phyloP scores from a whole-genome alignment of 345 rosid genomes.

The Corymbia maculata region DNA sequence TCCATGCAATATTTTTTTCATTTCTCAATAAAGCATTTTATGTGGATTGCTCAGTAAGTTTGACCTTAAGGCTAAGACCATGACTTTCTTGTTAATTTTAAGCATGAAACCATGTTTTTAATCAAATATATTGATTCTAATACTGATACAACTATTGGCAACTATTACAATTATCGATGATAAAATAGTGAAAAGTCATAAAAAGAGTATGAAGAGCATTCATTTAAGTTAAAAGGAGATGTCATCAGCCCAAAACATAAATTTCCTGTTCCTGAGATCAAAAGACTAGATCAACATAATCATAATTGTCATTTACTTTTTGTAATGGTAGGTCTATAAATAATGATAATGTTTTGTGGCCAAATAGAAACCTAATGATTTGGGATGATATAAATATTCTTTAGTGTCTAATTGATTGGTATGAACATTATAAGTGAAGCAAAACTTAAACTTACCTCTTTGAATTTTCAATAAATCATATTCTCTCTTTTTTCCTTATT shows the following conservation, averaged over 20 bases:
- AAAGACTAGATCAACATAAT: background rate
- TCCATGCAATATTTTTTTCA: background rate
- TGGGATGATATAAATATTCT: background rate
- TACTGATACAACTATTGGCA: background rate
- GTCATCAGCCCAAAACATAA: background rate
- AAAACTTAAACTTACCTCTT: background rate
- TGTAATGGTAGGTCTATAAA: background rate
- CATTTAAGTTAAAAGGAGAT: background rate
- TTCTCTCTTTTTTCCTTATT: background rate
- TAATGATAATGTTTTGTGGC: background rate
- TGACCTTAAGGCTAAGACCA: background rate
- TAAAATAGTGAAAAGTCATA: background rate
- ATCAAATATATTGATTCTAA: background rate
- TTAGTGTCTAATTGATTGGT: background rate
- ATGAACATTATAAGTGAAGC: background rate
- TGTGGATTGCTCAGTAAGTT: background rate
- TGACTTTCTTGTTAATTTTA: background rate
- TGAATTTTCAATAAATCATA: background rate
- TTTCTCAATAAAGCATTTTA: background rate
- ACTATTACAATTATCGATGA: background rate
- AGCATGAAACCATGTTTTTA: background rate
- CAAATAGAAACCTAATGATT: background rate
- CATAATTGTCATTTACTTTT: background rate
- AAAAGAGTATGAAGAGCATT: background rate
- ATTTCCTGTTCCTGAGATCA: background rate